Conservation (phyloP, 2,329 filamentous ascomycete genomes). For the Fusarium temperatum region DNA sequence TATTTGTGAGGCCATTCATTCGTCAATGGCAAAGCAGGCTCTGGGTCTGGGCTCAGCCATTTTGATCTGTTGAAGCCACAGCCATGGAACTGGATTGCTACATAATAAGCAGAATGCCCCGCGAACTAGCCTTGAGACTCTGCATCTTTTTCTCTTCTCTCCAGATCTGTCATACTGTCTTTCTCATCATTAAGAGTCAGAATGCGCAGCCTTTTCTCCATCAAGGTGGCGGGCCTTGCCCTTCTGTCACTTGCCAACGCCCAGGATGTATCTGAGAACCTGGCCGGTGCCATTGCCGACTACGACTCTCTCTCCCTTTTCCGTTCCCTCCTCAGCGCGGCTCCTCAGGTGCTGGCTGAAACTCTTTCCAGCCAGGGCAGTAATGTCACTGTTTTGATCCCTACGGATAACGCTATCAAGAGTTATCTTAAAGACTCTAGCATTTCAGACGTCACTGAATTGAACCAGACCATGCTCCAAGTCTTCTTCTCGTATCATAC, state of each 20-base stretch:
- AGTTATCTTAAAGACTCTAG: constrained; percentile 15
- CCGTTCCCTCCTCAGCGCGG: constrained; percentile 1
- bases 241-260: constrained; percentile 4
- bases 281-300: constrained; percentile 12
- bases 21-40: neutral
- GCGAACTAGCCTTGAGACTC: neutral
- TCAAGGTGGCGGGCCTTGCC: neutral
- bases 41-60: neutral
- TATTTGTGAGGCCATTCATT: neutral
- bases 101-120: neutral
- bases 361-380: neutral
- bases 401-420: constrained; percentile 30
- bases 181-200: neutral
- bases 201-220: constrained; percentile 4
- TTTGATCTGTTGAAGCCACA: neutral
- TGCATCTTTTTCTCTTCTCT: neutral
- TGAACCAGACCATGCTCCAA: constrained; percentile 2
- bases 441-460: neutral
- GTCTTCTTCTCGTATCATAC: constrained; percentile 35
- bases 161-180: accelerated
- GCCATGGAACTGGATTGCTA: neutral
- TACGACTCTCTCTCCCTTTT: constrained; percentile 28
- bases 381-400: constrained; percentile 35
- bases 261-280: constrained; percentile 13
- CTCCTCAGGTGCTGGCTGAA: neutral